Base-by-base conservation (phyloP, 345 rosid genomes). In the Kernera saxatilis region DNA sequence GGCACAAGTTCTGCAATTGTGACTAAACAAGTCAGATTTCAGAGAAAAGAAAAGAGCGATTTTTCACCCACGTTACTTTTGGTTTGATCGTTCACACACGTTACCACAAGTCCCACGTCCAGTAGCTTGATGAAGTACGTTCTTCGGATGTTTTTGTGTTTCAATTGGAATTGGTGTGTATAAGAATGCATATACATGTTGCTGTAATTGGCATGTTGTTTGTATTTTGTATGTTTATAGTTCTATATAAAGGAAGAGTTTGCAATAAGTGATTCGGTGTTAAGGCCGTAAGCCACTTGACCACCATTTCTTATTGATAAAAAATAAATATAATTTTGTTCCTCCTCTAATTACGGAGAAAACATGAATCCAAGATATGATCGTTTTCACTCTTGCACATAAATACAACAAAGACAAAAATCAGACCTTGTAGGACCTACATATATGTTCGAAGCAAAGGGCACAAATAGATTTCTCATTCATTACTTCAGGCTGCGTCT, bases 171-270 rank as follows among this genome's bases (percentile, higher is more conserved):
- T 48, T 30, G 14, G 30, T 43, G 77, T 59, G 62, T 59, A 51
- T 60, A 67, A 23, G 48, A 41, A 12, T 57, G 45, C 27, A 40
- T 67, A 59, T 74, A 58, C 45, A 64, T 19, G 49, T 73, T 22
- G 43, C 7, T 46, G 54, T 17, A 52, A 17, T 18, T 40, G 36
- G 35, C 19, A 2, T 50, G 21, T 29, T 66, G 37, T 58, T 36
- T 66, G 62, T 74, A 41, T 14, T 14, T 39, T 43, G 21, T 60
- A 39, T 52, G 63, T 68, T 51, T 33, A 56, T 60, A 49, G 49
- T 4, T 50, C 1, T 23, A 8, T 59, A 52, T 52, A 35, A 63
- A 41, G 22, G 7, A 53, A 32, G 36, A 62, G 36, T 50, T 41
- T 50, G 45, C 61, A 50, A 39, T 50, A 2, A 5, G 17, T 50